These are phyloP conservation scores for Coleophoma cylindrospora DNA, from an alignment of 2,329 filamentous ascomycete species.

Conservation along the genomic window DNA sequence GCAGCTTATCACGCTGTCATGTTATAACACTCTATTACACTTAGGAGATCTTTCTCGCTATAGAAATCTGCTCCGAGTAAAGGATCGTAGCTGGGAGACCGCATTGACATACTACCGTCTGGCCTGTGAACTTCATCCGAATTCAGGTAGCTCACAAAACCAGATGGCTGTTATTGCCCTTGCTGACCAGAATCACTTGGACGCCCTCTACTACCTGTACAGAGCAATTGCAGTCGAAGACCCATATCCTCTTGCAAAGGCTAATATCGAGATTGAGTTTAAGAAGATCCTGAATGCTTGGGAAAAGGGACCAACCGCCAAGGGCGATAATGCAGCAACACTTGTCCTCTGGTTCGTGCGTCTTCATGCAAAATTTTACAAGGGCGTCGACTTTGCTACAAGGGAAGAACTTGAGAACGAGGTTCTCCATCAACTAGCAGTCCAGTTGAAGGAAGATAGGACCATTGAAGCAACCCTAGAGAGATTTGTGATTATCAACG, in stretches of 20 bases:
- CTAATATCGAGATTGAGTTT: constrained; percentile 79
- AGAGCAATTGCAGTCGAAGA: constrained; percentile 70
- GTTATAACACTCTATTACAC: constrained; percentile 77
- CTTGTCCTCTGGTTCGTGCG: constrained; percentile 79
- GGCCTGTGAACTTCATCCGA: constrained; percentile 72
- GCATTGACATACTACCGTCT: constrained; percentile 82
- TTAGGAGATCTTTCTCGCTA: constrained; percentile 90
- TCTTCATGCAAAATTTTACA: constrained; percentile 80
- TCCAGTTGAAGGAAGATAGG: constrained; percentile 66
- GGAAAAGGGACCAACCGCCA: constrained; percentile 36
- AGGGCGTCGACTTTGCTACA: constrained; percentile 67
- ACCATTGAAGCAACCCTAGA: constrained; percentile 61
- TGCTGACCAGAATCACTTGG: constrained; percentile 72
- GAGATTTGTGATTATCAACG: constrained; percentile 81
- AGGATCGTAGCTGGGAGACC: constrained; percentile 67
- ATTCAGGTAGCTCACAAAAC: constrained; percentile 79
- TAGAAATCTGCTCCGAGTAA: constrained; percentile 67
- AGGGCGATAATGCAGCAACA: constrained; percentile 37
- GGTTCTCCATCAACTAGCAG: constrained; percentile 71
- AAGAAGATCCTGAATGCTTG: constrained; percentile 55
- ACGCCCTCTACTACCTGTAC: constrained; percentile 86
- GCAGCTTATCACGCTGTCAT: constrained; percentile 61
- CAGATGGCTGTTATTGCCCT: constrained; percentile 85
- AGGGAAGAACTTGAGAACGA: constrained; percentile 82
- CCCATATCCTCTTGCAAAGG: constrained; percentile 68